phyloP scores from a whole-genome alignment of 305 asterid species.

The Petunia hybrid region DNA sequence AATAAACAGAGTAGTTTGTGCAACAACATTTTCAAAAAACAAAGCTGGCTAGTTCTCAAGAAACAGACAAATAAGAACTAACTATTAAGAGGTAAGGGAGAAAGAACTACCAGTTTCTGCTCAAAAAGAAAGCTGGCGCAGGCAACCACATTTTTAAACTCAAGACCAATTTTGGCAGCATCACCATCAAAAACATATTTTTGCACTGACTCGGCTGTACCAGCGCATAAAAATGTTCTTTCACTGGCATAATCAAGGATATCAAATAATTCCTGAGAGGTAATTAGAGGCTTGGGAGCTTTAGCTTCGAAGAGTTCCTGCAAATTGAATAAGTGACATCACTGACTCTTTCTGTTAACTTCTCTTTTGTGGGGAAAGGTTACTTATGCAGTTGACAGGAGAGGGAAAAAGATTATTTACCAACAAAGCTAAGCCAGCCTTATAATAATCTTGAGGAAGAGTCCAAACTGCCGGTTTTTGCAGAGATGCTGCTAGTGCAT shows the following conservation, averaged over 20 bases:
- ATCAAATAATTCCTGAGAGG: conserved; percentile 78
- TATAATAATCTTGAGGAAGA: conserved; percentile 73
- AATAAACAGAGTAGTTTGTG: conserved; percentile 8
- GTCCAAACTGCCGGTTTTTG: conserved; percentile 70
- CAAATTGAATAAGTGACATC: conserved; percentile 31
- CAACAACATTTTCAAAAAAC: conserved; percentile 12
- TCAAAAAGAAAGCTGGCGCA: conserved; percentile 82
- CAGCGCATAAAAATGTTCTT: conserved; percentile 91
- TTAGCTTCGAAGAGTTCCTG: conserved; percentile 87
- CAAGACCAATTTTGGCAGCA: conserved; percentile 70
- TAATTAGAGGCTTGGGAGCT: conserved; percentile 66
- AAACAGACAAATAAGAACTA: conserved; percentile 28
- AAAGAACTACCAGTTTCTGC: conserved; percentile 74
- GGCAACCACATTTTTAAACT: conserved; percentile 85
- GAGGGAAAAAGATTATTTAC: conserved; percentile 49
- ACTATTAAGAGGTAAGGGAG: conserved; percentile 5
- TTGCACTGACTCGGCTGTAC: conserved; percentile 80
- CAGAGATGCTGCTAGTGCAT: conserved; percentile 64
- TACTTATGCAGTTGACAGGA: conserved; percentile 9
- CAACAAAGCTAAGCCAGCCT: conserved; percentile 79
- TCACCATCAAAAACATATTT: conserved; percentile 80
- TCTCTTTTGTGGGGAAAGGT: background rate
- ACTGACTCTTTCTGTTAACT: background rate
- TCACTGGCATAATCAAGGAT: conserved; percentile 98
- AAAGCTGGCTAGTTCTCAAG: conserved; percentile 30